Base-by-base conservation (phyloP, 441 rosid genomes). In the Bruguiera hainesii region DNA sequence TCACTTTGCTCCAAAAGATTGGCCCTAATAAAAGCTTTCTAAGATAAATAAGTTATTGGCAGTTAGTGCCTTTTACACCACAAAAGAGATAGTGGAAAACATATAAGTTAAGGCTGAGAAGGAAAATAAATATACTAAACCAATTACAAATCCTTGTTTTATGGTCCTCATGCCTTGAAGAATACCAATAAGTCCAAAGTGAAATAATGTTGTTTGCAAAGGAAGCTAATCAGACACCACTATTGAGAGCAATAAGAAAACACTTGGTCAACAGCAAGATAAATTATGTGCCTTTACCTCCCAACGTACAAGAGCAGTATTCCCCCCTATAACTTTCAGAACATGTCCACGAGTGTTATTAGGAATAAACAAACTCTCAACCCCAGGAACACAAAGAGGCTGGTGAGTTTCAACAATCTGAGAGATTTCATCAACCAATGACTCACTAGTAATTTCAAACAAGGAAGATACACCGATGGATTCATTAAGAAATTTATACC, bases 261-360 rank as follows among this genome's bases (percentile, higher is more conserved):
- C 61, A 64, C 68, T 66, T 68, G 13, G 39, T 63, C 2, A 67
- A 67, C n/a, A 58, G 61, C 58, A 46, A 57, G 23, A 58, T 30
- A 67, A 71, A 55, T 56, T 68, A 60, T 69, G 37, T 61, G 51
- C 64, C 50, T 67, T 79, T 87, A 92, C 99, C 91, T 95, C 99
- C 99, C 99, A 95, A 48, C 97, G 97, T 61, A 95, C 95, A 76
- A 95, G 85, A 71, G 84, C 96, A 78, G 80, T 87, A 72, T 81
- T 84, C 61, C 85, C 89, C 76, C 75, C 73, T 66, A 82, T 66
- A 70, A 79, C 60, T 85, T 82, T 95, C 82, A 92, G 31, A 75
- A 95, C 72, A 69, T 74, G 86, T 57, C 99, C 99, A 71, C 81
- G 91, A 70, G 96, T 89, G 71, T 76, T 78, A 67, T 82, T 73